phyloP scores from a whole-genome alignment of 768 basidiomycete genomes.

The Peribolospora baueri region DNA sequence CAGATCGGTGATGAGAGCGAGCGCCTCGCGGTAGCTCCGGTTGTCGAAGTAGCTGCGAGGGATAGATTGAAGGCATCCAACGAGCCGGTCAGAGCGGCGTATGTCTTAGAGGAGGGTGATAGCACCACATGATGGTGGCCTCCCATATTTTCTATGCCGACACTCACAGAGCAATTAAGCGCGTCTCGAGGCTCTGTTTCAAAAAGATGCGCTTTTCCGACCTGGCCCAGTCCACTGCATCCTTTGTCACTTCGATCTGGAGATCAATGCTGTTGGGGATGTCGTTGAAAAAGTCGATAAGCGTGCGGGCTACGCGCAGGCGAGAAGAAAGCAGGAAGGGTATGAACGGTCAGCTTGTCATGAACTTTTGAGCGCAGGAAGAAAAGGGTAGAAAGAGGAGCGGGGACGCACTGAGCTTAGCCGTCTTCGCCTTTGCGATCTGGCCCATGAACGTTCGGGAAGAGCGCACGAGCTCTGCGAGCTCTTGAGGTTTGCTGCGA shows the following conservation, averaged over 20 bases:
- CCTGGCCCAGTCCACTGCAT: conserved; percentile 83
- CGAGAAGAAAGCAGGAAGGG: background rate
- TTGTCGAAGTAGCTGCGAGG: conserved; percentile 34
- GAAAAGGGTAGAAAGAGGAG: background rate
- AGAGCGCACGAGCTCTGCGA: conserved; percentile 63
- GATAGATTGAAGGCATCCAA: background rate
- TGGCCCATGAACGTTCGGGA: conserved; percentile 70
- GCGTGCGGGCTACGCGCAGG: conserved; percentile 47
- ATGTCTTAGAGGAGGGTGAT: background rate
- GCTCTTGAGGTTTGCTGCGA: conserved; percentile 50
- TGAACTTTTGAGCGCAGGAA: too few relatives aligned
- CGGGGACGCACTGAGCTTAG: conserved; percentile 53
- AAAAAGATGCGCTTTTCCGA: conserved; percentile 81
- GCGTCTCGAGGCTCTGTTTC: conserved; percentile 75
- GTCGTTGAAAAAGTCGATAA: conserved; percentile 64
- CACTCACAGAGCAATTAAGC: conserved; percentile 42
- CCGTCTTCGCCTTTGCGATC: conserved; percentile 92
- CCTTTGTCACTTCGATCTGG: conserved; percentile 64
- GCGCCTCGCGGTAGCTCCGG: conserved; percentile 48
- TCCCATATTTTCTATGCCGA: background rate
- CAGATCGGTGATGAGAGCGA: conserved; percentile 60
- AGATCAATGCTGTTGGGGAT: conserved; percentile 49
- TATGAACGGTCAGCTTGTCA: background rate
- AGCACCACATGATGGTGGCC: background rate
- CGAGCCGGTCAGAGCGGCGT: conserved; percentile 1